phyloP scores from a whole-genome alignment of 2,329 filamentous ascomycete genomes.

The Mycosphaerella sp. region DNA sequence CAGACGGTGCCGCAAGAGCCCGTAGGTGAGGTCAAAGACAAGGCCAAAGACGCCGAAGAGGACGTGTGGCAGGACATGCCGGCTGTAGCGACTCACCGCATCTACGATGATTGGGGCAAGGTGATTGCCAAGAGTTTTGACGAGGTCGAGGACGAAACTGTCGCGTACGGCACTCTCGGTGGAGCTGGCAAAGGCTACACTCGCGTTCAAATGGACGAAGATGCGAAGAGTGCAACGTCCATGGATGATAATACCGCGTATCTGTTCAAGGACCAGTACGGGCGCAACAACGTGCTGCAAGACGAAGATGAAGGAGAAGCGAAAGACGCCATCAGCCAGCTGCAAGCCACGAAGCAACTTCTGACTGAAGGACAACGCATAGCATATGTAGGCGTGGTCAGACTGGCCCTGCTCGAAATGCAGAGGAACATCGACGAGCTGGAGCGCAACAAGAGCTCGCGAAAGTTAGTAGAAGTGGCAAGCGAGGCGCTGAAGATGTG shows the following conservation, averaged over 20 bases:
- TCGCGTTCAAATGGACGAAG: constrained; percentile 87
- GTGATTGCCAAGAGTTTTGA: constrained; percentile 75
- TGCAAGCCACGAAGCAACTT: constrained; percentile 92
- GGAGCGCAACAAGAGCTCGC: constrained; percentile 58
- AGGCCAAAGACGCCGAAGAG: constrained; percentile 45
- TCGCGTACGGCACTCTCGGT: constrained; percentile 70
- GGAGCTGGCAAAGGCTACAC: constrained; percentile 95
- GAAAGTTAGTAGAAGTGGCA: constrained; percentile 64
- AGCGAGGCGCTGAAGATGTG: constrained; percentile 85
- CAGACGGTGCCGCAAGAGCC: constrained; percentile 52
- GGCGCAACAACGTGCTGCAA: constrained; percentile 53
- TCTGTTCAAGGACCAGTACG: constrained; percentile 69
- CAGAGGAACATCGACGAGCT: constrained; percentile 60
- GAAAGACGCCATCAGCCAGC: constrained; percentile 76
- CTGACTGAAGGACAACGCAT: constrained; percentile 93
- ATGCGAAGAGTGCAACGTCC: constrained; percentile 87
- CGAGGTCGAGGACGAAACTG: constrained; percentile 61
- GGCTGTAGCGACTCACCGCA: constrained; percentile 82
- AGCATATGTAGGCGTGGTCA: constrained; percentile 86
- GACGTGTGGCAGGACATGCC: constrained; percentile 96
- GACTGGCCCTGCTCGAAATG: constrained; percentile 75
- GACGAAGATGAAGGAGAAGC: constrained; percentile 67
- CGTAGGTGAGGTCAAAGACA: constrained; percentile 41
- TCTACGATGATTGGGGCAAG: constrained; percentile 90
- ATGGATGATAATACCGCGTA: constrained; percentile 97